Conservation (phyloP, 768 basidiomycete genomes). For the Auriculariales sp. region DNA sequence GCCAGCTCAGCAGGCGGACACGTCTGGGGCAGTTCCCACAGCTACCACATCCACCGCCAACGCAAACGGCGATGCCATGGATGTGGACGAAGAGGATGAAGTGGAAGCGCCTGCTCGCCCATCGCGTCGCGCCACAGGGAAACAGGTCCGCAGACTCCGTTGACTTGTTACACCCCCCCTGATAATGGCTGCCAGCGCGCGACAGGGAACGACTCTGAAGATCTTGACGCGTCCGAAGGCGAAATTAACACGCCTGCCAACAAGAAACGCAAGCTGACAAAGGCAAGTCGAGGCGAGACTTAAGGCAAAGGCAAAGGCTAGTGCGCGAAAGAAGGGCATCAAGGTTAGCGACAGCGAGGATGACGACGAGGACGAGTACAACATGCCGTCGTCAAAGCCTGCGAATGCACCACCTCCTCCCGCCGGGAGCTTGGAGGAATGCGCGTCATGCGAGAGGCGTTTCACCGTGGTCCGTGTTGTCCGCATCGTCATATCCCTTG, state of each 20-base stretch:
- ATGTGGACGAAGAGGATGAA: constrained; percentile 8
- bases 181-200: constrained; percentile 3
- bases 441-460: constrained; percentile 67
- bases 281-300: constrained; percentile 10
- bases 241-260: constrained; percentile 18
- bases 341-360: constrained; percentile 11
- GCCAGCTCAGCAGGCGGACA: constrained; percentile 3
- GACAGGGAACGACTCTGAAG: constrained; percentile 53
- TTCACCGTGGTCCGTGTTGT: constrained; percentile 71
- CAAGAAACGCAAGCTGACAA: constrained; percentile 37
- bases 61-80: constrained; percentile 7
- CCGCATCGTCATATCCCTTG: neutral
- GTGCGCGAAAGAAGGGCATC: constrained; percentile 9
- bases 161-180: too few species aligned
- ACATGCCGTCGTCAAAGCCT: constrained; percentile 35
- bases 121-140: constrained; percentile 4
- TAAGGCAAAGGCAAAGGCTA: constrained; percentile 13
- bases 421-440: constrained; percentile 66
- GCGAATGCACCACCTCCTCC: constrained; percentile 35
- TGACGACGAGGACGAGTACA: constrained; percentile 47
- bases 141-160: neutral
- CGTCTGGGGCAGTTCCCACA: too few species aligned
- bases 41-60: neutral
- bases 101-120: constrained; percentile 9
- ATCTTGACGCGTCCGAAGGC: constrained; percentile 48